These are phyloP conservation scores for Pythium aristosporum DNA, from an alignment of 352 stramenopile species.

Conservation along the genomic window DNA sequence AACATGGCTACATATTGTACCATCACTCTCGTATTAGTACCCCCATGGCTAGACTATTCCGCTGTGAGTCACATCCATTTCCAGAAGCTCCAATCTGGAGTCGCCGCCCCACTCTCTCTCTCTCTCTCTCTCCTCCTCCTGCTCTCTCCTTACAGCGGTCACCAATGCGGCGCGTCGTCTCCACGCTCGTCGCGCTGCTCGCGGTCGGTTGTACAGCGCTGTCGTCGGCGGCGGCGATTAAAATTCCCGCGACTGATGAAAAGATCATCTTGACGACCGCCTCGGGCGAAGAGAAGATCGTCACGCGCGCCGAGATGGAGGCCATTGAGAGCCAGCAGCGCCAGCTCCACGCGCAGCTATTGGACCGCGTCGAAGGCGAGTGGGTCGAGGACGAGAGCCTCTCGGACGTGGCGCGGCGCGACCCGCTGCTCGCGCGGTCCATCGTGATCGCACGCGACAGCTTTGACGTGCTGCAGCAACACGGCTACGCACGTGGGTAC, in stretches of 20 bases:
- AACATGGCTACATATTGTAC: constrained; percentile 7
- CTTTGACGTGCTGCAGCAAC: constrained; percentile 54
- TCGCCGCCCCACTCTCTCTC: not conserved
- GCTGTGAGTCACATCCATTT: not conserved
- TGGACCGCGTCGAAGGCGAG: constrained; percentile 24
- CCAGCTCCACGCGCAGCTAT: constrained; percentile 26
- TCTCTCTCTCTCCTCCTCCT: not conserved
- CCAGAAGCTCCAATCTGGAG: not conserved
- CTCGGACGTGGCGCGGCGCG: constrained; percentile 36
- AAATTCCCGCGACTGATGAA: constrained; percentile 15
- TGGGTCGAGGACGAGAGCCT: constrained; percentile 34
- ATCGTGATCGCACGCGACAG: constrained; percentile 45
- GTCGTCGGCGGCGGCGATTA: constrained; percentile 1
- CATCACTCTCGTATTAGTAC: constrained; percentile 2
- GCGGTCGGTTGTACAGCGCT: not conserved
- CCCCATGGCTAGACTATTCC: constrained; percentile 3
- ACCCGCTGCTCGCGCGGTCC: constrained; percentile 49
- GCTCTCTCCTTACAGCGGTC: too few species aligned
- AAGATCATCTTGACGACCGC: constrained; percentile 38
- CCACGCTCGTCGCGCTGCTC: constrained; percentile 12
- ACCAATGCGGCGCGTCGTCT: constrained; percentile 11
- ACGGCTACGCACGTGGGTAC: constrained; percentile 60
- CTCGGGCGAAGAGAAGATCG: constrained; percentile 43
- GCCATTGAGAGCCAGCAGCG: constrained; percentile 26
- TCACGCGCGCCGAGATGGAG: constrained; percentile 28